Evolutionary conservation across 495 filamentous ascomycete genomes (phyloP), one percentile per base, ranked within the genome.

Genomic region (Apiosordaria backusii): DNA sequence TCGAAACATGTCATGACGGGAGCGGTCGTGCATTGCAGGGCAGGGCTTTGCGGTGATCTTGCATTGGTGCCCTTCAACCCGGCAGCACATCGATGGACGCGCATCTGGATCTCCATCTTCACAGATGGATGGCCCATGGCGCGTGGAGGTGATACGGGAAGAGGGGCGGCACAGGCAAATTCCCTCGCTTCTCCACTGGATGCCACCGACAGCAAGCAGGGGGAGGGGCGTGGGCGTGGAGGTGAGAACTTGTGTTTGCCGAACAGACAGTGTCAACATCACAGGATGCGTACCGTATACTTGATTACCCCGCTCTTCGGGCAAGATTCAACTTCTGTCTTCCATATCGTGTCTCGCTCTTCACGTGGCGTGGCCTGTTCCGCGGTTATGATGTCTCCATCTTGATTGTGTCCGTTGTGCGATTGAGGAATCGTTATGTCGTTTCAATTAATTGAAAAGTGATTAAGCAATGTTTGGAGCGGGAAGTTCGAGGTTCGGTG

Each of bases 1-100:
- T 19, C 52, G 52, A 55, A 55, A 55, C 52, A 55, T 55, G 52
- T 25, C 22, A 59, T 27, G 57, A 26, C 26, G 23, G 57, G 26
- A 25, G 57, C 57, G 26, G 57, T 59, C 35, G 61, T 53, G 62
- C 27, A 65, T 65, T 61, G 63, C 66, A 68, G 65, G 70, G 64
- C 62, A 64, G 29, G 63, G 45, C 63, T 70, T 66, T 63, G 62
- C 66, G 64, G 72, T 68, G 72, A 74, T 74, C 72, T 72, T 74
- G 72, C 72, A 74, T 74, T 13, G 64, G 35, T 27, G 54, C 60
- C 25, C 60, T 59, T 58, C 53, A 45, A 27, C 26, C 23, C 40
- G 52, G 53, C 57, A n/a, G 27, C 24, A 50, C 61, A 62, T 40
- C 53, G 60, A 29, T 57, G 50, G 35, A 55, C 26, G 25, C 35